A percentile compares a stretch with the other conserved stretches of the same genome.
Conservation (phyloP, 192 early-diverging fungal species). For the Rhizophagus sp. region DNA sequence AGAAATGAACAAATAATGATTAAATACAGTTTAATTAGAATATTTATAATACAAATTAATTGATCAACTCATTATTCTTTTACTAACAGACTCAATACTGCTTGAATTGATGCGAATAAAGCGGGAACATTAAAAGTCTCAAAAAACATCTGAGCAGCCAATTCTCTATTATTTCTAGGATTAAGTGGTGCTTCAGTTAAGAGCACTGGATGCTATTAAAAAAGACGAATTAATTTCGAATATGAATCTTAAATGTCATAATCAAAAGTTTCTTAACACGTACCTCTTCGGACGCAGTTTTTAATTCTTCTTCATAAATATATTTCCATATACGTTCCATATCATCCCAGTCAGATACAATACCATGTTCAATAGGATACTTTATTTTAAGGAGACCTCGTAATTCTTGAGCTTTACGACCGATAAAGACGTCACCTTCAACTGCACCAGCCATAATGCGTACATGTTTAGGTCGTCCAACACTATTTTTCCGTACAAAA, state of each 20-base stretch:
- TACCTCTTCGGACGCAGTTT: slow-evolving; percentile 93
- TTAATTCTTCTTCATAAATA: slow-evolving; percentile 96
- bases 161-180: slow-evolving; percentile 88
- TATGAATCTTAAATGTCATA: background rate
- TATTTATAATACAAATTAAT: background rate
- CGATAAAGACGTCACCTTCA: slow-evolving; percentile 96
- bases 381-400: slow-evolving; percentile 91
- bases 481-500: slow-evolving; percentile 45
- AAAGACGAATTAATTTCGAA: background rate
- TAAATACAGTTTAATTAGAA: background rate
- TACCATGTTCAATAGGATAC: slow-evolving; percentile 97
- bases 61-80: background rate
- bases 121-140: slow-evolving; percentile 99
- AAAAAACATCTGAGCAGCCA: slow-evolving; percentile 95
- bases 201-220: slow-evolving; percentile 86
- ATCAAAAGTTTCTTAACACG: slow-evolving; percentile 23
- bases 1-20: background rate
- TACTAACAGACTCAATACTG: slow-evolving; percentile 90
- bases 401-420: slow-evolving; percentile 92
- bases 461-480: slow-evolving; percentile 95
- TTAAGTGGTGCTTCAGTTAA: slow-evolving; percentile 98
- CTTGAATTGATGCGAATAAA: slow-evolving; percentile 95
- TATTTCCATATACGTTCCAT: slow-evolving; percentile 99
- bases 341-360: slow-evolving; percentile 97
- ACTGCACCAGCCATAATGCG: slow-evolving; percentile 98